phyloP scores from a whole-genome alignment of 208 protist species.

The Trichomonas tenax region DNA sequence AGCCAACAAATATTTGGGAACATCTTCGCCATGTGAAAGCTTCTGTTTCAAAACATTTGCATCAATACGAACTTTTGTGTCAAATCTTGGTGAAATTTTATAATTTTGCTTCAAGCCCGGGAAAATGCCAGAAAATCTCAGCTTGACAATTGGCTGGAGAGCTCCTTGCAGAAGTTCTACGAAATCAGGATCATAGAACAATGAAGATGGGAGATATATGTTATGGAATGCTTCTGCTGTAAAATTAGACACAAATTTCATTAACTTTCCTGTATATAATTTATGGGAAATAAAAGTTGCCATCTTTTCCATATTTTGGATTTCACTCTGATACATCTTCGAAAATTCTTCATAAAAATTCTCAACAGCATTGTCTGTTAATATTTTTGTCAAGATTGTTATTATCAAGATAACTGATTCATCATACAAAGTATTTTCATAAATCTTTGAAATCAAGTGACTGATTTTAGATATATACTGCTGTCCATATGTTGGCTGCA shows the following conservation, averaged over 20 bases:
- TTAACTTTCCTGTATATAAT: background rate
- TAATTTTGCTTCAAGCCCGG: background rate
- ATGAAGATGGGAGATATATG: background rate
- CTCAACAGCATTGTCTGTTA: background rate
- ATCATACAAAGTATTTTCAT: background rate
- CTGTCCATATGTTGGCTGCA: background rate
- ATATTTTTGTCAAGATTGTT: background rate
- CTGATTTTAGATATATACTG: background rate
- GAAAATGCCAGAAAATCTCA: background rate
- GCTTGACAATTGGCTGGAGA: background rate
- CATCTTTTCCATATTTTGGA: background rate
- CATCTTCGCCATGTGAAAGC: background rate
- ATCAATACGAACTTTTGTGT: background rate
- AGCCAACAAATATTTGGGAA: background rate
- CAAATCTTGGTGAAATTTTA: background rate
- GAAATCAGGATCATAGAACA: background rate
- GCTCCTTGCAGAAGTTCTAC: background rate
- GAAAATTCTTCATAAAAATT: background rate
- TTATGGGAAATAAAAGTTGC: background rate
- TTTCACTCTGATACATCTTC: background rate
- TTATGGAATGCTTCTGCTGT: background rate
- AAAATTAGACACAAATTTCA: background rate
- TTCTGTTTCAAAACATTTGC: background rate
- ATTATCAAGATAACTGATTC: background rate
- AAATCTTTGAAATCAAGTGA: background rate